Base-by-base conservation (phyloP, 768 basidiomycete genomes). In the Flagelloscypha sp. region DNA sequence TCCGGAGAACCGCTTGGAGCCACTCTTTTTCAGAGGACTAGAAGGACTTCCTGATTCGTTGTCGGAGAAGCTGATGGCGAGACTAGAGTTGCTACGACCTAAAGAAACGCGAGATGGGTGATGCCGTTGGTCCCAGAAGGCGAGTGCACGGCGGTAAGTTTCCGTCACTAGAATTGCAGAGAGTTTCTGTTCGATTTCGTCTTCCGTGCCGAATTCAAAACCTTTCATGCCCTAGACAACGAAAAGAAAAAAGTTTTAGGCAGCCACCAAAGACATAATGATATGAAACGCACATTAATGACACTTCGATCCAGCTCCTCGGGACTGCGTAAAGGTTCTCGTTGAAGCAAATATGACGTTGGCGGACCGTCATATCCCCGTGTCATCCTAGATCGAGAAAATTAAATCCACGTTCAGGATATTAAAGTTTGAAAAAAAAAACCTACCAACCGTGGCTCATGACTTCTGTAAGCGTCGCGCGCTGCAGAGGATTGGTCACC, bases 141-240 rank as follows among this genome's bases (percentile, higher is more conserved):
- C 66, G 3, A 94, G 70, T 0, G 85, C 74, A 0, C 79, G 72
- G 7, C 67, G 57, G 57, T 97, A 99, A 1, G 62, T 52, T 19
- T 95, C 90, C 0, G 81, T 79, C 44, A 78, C 74, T 16, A 98
- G 74, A 15, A 95, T 71, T 1, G 74, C 67, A 7, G 72, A 51
- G 3, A 97, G 71, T 50, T 68, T 79, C 27, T 66, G 66, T 56
- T 88, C 81, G 37, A 98, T 87, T 9, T 94, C 85, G 4, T 84
- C 83, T 33, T 84, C 81, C 0, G 82, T 65, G 11, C 95, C 95
- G 46, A 99, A 97, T 50, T 97, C 94, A 61, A 99, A 97, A 4
- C 94, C 94, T 27, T 80, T 79, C 95, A 97, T 98, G 33, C 81
- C 81, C 22, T 72, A 72, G 50, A n/a, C n/a, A n/a, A n/a, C n/a